A percentile compares a stretch with the other conserved stretches of the same genome.
Evolutionary conservation across 345 rosid genomes (phyloP).

Genomic region (Dipteronia dyeriana): DNA sequence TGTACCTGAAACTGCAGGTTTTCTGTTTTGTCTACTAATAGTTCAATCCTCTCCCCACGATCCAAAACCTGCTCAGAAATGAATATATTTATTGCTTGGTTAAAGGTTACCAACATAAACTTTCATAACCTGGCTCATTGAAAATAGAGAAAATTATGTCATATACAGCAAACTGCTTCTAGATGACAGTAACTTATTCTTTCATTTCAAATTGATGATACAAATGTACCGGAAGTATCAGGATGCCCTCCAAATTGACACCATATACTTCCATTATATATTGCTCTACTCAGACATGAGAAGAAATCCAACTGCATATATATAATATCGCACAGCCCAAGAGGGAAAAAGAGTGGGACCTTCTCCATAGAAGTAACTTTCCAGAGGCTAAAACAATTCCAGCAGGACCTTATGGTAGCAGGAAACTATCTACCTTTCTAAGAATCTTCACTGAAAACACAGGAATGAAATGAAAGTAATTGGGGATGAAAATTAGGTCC

Average conservation of each 20-base stretch:
- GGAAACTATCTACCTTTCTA: neutral
- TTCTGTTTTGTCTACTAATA: conserved; percentile 89
- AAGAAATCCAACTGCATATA: neutral
- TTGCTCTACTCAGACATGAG: neutral
- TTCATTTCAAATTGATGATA: neutral
- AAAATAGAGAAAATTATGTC: neutral
- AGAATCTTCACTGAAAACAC: neutral
- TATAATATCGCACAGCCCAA: neutral
- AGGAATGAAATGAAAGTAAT: neutral
- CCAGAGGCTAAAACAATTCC: neutral
- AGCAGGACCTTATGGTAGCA: neutral
- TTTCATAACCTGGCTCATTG: neutral
- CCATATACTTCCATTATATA: neutral
- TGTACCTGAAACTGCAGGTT: conserved; percentile 85
- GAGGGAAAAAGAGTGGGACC: neutral
- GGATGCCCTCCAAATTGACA: neutral
- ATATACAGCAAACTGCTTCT: neutral
- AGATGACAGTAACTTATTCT: neutral
- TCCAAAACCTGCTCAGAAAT: conserved; percentile 68
- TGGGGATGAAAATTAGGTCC: neutral
- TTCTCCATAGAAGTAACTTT: neutral
- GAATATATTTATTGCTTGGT: neutral
- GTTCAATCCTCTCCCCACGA: conserved; percentile 95
- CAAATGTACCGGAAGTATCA: neutral
- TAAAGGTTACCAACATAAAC: neutral